These are phyloP conservation scores for Blastobotrys illinoisensis DNA, from an alignment of 1,139 yeast species.

Conservation along the genomic window DNA sequence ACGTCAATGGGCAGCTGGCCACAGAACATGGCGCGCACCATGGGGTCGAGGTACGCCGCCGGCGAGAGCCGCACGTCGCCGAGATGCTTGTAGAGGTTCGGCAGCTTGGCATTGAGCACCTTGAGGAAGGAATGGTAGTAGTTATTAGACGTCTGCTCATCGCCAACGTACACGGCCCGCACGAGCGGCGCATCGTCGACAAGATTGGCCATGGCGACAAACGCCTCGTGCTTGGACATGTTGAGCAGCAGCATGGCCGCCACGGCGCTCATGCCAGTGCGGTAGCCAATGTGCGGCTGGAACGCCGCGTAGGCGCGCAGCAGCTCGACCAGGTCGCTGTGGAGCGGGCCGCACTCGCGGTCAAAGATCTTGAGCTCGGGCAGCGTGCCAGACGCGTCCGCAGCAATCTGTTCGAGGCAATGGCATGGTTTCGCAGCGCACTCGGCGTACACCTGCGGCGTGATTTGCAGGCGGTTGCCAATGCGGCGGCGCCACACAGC, in stretches of 20 bases:
- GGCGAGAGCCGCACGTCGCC: slow-evolving; percentile 37
- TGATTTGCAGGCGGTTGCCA: slow-evolving; percentile 35
- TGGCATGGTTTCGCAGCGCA: slow-evolving; percentile 15
- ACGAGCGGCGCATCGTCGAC: slow-evolving; percentile 32
- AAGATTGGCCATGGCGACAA: slow-evolving; percentile 43
- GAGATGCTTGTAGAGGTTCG: slow-evolving; percentile 49
- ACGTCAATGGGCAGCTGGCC: slow-evolving; percentile 36
- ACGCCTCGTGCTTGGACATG: slow-evolving; percentile 37
- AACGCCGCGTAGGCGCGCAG: slow-evolving; percentile 32
- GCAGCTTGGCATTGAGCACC: slow-evolving; percentile 41
- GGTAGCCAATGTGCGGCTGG: slow-evolving; percentile 29
- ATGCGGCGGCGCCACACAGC: slow-evolving; percentile 49
- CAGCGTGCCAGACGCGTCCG: slow-evolving; percentile 36
- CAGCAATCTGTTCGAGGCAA: slow-evolving; percentile 19
- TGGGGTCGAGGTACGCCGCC: slow-evolving; percentile 34
- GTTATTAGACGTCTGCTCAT: slow-evolving; percentile 29
- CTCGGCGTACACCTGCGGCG: slow-evolving; percentile 18
- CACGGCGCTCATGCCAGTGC: slow-evolving; percentile 26
- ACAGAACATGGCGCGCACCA: slow-evolving; percentile 36
- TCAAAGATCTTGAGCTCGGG: slow-evolving; percentile 45
- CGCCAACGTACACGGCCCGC: slow-evolving; percentile 27
- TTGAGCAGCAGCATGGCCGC: slow-evolving; percentile 42
- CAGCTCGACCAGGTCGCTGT: slow-evolving; percentile 32
- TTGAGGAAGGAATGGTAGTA: slow-evolving; percentile 43
- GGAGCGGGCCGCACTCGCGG: slow-evolving; percentile 32